phyloP scores from a whole-genome alignment of 2,329 filamentous ascomycete species.

The Waltergamsia citrina region DNA sequence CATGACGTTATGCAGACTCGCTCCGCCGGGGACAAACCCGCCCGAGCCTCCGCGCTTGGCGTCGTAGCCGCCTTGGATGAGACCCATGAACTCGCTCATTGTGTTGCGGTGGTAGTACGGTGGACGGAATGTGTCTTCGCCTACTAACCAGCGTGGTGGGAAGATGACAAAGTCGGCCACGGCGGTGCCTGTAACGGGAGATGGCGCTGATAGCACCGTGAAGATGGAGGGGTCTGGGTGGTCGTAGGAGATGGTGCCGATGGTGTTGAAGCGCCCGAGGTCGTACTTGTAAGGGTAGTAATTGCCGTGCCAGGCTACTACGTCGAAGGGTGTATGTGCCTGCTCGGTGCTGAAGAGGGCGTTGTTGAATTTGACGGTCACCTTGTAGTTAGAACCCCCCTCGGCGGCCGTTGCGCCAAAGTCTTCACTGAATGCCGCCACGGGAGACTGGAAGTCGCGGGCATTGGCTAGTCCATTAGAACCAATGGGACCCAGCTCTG shows the following conservation, averaged over 20 bases:
- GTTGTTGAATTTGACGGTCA: conserved; percentile 57
- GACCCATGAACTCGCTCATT: conserved; percentile 57
- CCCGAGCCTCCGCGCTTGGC: conserved; percentile 43
- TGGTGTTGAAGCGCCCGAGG: conserved; percentile 64
- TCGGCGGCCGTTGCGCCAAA: conserved; percentile 11
- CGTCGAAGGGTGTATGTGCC: conserved; percentile 66
- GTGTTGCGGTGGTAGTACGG: conserved; percentile 67
- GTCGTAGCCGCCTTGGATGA: conserved; percentile 49
- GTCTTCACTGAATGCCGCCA: conserved; percentile 58
- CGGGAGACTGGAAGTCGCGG: conserved; percentile 65
- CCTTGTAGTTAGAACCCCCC: conserved; percentile 21
- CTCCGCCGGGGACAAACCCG: conserved; percentile 49
- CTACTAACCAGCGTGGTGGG: conserved; percentile 61
- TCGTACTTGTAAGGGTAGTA: conserved; percentile 81
- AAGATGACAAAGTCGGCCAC: conserved; percentile 67
- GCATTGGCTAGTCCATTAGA: conserved; percentile 67
- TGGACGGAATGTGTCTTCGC: conserved; percentile 61
- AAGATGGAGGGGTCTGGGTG: conserved; percentile 75
- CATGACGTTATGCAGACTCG: conserved; percentile 61
- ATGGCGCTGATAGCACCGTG: conserved; percentile 58
- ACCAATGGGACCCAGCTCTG: conserved; percentile 65
- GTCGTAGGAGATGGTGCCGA: conserved; percentile 64
- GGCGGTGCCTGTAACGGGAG: conserved; percentile 50
- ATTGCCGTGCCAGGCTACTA: conserved; percentile 74
- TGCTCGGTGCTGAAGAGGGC: conserved; percentile 55